phyloP scores from a whole-genome alignment of 352 stramenopile species.

The Globisporangium nunn region DNA sequence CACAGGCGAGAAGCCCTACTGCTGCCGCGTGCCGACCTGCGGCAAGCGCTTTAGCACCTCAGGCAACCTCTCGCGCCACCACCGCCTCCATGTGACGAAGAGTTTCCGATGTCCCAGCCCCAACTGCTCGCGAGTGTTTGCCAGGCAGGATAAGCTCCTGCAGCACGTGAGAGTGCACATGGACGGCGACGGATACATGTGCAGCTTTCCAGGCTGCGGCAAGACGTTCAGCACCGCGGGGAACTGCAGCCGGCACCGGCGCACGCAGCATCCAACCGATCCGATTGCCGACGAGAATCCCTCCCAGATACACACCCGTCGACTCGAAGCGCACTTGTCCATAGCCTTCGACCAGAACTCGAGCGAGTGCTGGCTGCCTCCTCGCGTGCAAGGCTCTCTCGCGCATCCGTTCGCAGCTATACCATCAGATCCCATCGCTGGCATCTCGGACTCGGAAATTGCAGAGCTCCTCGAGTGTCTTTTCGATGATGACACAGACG shows the following conservation, averaged over 20 bases:
- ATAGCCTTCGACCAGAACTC: neutral
- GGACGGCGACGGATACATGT: conserved; percentile 39
- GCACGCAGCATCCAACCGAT: conserved; percentile 31
- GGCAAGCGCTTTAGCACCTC: conserved; percentile 66
- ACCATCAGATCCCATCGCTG: neutral
- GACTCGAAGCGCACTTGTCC: neutral
- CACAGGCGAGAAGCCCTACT: conserved; percentile 63
- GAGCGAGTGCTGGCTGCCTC: neutral
- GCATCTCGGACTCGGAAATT: neutral
- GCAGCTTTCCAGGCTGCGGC: conserved; percentile 33
- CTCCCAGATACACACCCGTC: neutral
- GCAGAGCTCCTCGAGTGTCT: neutral
- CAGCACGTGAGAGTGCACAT: conserved; percentile 42
- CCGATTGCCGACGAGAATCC: neutral
- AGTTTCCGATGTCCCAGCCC: conserved; percentile 27
- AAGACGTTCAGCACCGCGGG: conserved; percentile 63
- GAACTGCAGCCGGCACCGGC: conserved; percentile 59
- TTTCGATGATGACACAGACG: neutral
- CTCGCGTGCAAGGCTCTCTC: neutral
- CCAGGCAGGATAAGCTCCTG: conserved; percentile 38
- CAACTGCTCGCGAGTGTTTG: conserved; percentile 38
- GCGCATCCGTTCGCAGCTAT: neutral
- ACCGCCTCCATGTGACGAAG: conserved; percentile 31
- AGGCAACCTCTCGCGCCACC: conserved; percentile 52
- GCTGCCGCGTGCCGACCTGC: conserved; percentile 44